These are phyloP conservation scores for Balamuthia mandrillaris DNA, from an alignment of 208 protist species.

Conservation along the genomic window DNA sequence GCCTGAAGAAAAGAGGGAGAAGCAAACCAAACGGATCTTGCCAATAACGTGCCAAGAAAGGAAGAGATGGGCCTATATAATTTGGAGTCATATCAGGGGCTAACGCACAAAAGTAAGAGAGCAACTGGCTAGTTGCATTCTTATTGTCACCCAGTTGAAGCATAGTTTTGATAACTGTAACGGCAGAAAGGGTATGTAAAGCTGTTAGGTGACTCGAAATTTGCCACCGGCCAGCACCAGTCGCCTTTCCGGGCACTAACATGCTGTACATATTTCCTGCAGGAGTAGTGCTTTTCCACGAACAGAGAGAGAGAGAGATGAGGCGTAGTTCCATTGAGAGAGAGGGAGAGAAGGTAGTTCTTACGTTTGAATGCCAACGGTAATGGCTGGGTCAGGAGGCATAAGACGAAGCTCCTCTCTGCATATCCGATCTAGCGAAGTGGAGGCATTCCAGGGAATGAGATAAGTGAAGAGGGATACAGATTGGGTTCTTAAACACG, in stretches of 20 bases:
- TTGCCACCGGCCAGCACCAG: background rate
- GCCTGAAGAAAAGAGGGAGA: background rate
- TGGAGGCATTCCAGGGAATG: background rate
- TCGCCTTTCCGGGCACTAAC: background rate
- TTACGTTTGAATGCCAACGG: background rate
- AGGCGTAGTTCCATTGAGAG: too few relatives aligned
- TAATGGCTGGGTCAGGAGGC: background rate
- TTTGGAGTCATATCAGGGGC: background rate
- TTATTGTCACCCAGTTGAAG: background rate
- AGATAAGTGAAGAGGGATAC: constrained; percentile 31
- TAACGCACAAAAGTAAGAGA: background rate
- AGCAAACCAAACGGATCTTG: constrained; percentile 7
- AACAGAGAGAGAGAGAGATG: background rate
- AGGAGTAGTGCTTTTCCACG: background rate
- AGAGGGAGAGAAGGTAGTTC: background rate
- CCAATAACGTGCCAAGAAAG: background rate
- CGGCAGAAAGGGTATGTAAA: background rate
- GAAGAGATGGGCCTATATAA: constrained; percentile 2
- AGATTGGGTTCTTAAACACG: too few relatives aligned
- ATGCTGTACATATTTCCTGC: background rate
- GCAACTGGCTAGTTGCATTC: background rate
- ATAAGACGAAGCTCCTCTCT: background rate
- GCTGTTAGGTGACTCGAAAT: background rate
- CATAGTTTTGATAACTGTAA: background rate
- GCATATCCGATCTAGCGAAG: background rate